Evolutionary conservation across 805 yeast species (phyloP).

Genomic region (Geotrichum ghanense): DNA sequence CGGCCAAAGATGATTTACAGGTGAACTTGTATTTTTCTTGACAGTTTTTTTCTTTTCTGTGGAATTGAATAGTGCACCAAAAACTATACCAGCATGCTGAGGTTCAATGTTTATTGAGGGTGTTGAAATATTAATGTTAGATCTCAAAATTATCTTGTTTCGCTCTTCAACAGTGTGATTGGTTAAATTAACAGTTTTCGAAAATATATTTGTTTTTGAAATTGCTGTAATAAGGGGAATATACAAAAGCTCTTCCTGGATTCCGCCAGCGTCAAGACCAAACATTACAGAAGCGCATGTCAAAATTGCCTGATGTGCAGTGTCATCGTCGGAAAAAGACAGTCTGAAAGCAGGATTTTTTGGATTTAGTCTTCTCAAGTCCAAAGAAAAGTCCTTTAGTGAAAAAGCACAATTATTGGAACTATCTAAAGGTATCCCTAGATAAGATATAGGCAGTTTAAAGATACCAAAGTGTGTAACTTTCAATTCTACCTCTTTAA

Average conservation of each 20-base stretch:
- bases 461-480: constrained; percentile 22
- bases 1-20: constrained; percentile 14
- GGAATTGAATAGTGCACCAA: constrained; percentile 12
- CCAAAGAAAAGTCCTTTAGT: constrained; percentile 26
- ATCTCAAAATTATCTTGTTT: constrained; percentile 21
- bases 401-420: not conserved
- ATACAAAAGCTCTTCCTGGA: constrained; percentile 28
- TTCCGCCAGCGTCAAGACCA: constrained; percentile 21
- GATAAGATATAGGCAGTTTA: constrained; percentile 17
- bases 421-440: constrained; percentile 3
- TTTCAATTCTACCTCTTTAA: constrained; percentile 27
- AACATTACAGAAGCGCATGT: constrained; percentile 25
- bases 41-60: constrained; percentile 1
- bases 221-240: constrained; percentile 28
- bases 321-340: constrained; percentile 22
- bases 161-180: constrained; percentile 6
- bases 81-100: constrained; percentile 24
- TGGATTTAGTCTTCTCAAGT: constrained; percentile 28
- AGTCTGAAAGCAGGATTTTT: constrained; percentile 30
- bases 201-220: constrained; percentile 25
- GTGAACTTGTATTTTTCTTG: constrained; percentile 1
- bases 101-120: constrained; percentile 30
- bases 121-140: constrained; percentile 23
- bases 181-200: constrained; percentile 23
- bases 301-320: constrained; percentile 30